Percentiles rank a stretch among this genome's conserved stretches.
These are phyloP conservation scores for Ilyonectria robusta DNA, from an alignment of 2,329 filamentous ascomycete genomes.

Conservation along the genomic window DNA sequence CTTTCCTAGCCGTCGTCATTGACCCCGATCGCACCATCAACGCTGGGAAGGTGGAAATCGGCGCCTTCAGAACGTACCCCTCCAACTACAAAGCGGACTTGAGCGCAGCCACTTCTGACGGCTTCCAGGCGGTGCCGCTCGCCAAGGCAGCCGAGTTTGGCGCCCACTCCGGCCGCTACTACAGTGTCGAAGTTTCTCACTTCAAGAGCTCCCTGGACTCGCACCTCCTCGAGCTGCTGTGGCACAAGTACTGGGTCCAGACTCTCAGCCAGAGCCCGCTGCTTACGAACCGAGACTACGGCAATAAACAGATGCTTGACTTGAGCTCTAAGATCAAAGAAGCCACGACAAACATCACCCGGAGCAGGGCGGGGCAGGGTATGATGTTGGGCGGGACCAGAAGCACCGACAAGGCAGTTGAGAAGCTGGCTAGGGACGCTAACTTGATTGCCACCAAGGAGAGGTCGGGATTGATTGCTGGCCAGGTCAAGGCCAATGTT, in stretches of 20 bases:
- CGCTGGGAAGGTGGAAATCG: slow-evolving; percentile 96
- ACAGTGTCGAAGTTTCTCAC: slow-evolving; percentile 90
- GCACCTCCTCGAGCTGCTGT: slow-evolving; percentile 87
- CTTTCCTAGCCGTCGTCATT: slow-evolving; percentile 95
- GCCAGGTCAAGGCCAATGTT: slow-evolving; percentile 74
- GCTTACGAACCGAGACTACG: slow-evolving; percentile 92
- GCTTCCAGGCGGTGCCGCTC: slow-evolving; percentile 86
- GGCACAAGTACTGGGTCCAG: slow-evolving; percentile 99
- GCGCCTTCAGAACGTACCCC: slow-evolving; percentile 93
- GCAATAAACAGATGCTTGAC: slow-evolving; percentile 92
- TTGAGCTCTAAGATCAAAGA: slow-evolving; percentile 86
- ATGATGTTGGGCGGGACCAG: slow-evolving; percentile 43
- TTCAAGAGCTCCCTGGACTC: slow-evolving; percentile 95
- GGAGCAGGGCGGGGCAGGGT: slow-evolving; percentile 46
- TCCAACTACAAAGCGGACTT: slow-evolving; percentile 73
- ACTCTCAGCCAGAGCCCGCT: slow-evolving; percentile 93
- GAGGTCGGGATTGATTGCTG: slow-evolving; percentile 73
- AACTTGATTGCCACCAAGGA: slow-evolving; percentile 74
- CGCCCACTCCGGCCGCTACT: slow-evolving; percentile 91
- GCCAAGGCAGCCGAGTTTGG: slow-evolving; percentile 97
- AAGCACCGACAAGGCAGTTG: slow-evolving; percentile 63
- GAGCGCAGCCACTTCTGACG: slow-evolving; percentile 58
- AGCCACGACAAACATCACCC: slow-evolving; percentile 59
- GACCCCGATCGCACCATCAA: slow-evolving; percentile 96
- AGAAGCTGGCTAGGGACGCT: slow-evolving; percentile 73